phyloP scores from a whole-genome alignment of 169 alveolate genomes.

The Eimeria maxima region DNA sequence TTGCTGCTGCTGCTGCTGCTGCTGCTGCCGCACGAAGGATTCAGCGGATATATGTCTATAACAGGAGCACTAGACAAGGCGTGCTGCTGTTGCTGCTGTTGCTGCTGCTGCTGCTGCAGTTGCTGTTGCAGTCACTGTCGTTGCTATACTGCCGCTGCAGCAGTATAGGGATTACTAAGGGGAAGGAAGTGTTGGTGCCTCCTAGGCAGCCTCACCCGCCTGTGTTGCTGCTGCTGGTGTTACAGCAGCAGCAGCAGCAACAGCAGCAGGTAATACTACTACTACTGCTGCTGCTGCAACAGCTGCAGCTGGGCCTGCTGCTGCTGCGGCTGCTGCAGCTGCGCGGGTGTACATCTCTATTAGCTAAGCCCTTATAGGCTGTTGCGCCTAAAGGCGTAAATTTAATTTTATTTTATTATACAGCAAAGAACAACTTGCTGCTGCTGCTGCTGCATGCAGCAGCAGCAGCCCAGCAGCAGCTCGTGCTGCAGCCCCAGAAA shows the following conservation, averaged over 20 bases:
- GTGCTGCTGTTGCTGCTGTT: not conserved
- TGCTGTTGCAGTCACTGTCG: not conserved
- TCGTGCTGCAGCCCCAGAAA: too few relatives aligned
- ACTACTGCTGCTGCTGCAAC: not conserved
- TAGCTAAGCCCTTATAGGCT: not conserved
- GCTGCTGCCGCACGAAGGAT: too few relatives aligned
- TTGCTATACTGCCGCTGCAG: not conserved
- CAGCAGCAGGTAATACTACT: too few relatives aligned
- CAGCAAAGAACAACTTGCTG: too few relatives aligned
- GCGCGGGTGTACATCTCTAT: not conserved
- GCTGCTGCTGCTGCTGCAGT: constrained; percentile 2
- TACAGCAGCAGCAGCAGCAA: not conserved
- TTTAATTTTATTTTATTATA: too few relatives aligned
- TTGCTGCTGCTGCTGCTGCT: not conserved
- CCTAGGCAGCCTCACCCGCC: not conserved
- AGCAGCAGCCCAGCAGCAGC: not conserved
- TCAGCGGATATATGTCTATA: not conserved
- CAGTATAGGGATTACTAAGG: not conserved
- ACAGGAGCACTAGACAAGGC: not conserved
- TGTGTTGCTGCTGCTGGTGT: constrained; percentile 28
- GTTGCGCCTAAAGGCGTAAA: not conserved
- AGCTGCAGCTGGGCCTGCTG: not conserved
- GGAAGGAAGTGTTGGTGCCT: not conserved
- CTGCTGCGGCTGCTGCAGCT: not conserved
- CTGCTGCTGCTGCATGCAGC: not conserved